Conservation (phyloP, 345 rosid genomes). For the Pistacia vera region DNA sequence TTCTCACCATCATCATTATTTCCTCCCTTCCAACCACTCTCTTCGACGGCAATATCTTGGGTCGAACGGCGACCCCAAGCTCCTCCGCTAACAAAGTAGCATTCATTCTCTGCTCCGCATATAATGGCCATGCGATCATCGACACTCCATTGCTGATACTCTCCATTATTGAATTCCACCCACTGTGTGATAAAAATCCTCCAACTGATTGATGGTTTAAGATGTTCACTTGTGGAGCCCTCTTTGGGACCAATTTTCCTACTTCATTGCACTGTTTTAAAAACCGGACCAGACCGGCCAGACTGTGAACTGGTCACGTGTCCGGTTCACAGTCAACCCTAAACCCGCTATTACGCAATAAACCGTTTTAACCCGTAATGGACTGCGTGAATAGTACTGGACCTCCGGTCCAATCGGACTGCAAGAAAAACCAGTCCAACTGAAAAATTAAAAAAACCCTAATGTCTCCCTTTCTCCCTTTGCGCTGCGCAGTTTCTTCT, state of each 20-base stretch:
- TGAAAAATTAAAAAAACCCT: too few species aligned
- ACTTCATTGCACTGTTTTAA: background rate
- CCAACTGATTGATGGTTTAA: slow-evolving; percentile 60
- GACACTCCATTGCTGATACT: slow-evolving; percentile 63
- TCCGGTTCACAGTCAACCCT: slow-evolving; percentile 27
- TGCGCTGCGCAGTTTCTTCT: too few species aligned
- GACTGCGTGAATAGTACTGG: too few species aligned
- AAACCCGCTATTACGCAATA: too few species aligned
- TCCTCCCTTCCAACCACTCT: slow-evolving; percentile 41
- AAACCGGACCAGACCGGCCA: too few species aligned
- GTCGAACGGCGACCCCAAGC: slow-evolving; percentile 37
- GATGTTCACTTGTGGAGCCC: slow-evolving; percentile 69
- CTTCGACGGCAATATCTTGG: slow-evolving; percentile 1
- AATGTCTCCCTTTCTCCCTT: too few species aligned
- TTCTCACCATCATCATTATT: slow-evolving; percentile 42
- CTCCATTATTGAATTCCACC: slow-evolving; percentile 70
- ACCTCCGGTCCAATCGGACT: too few species aligned
- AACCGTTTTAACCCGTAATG: too few species aligned
- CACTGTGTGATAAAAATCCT: slow-evolving; percentile 74
- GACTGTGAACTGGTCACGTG: background rate
- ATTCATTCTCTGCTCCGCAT: slow-evolving; percentile 68
- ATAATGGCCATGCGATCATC: slow-evolving; percentile 71
- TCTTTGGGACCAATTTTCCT: slow-evolving; percentile 49
- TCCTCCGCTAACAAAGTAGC: slow-evolving; percentile 43
- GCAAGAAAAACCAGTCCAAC: too few species aligned